Percentiles rank a stretch among this genome's conserved stretches.
These are phyloP conservation scores for Gaillardinia entomophila DNA, from an alignment of 805 yeast species.

Conservation along the genomic window DNA sequence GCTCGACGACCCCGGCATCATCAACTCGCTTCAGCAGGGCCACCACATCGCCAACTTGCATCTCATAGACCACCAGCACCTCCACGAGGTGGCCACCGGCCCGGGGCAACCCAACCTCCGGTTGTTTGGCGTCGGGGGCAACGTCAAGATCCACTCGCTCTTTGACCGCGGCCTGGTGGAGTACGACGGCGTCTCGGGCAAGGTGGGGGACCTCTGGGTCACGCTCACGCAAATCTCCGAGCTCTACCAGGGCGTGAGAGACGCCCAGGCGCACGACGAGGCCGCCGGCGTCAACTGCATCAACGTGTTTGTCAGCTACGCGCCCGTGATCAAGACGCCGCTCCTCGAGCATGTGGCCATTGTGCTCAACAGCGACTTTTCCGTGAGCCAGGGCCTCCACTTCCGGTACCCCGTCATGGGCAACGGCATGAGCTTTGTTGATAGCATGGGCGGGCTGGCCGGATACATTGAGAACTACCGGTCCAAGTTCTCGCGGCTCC, in stretches of 20 bases:
- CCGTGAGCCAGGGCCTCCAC: conserved; percentile 68
- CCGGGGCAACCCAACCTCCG: conserved; percentile 43
- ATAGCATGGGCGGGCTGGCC: conserved; percentile 31
- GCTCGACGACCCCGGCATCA: conserved; percentile 65
- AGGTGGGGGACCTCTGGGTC: conserved; percentile 64
- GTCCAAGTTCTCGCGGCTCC: conserved; percentile 54
- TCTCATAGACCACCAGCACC: conserved; percentile 54
- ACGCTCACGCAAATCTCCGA: conserved; percentile 68
- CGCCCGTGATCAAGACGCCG: conserved; percentile 68
- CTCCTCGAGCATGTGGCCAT: conserved; percentile 63
- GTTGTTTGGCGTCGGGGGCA: conserved; percentile 69
- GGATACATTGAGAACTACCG: conserved; percentile 53
- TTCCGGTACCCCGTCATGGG: conserved; percentile 65
- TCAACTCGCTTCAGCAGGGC: conserved; percentile 56
- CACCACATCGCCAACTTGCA: conserved; percentile 49
- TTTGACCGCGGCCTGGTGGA: conserved; percentile 41
- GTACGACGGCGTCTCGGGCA: conserved; percentile 15
- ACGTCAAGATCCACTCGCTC: conserved; percentile 57
- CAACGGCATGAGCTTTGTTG: conserved; percentile 63
- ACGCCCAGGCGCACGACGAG: conserved; percentile 4
- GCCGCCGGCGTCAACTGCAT: conserved; percentile 36
- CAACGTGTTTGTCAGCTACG: conserved; percentile 60
- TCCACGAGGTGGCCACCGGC: conserved; percentile 37
- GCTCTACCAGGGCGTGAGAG: conserved; percentile 25
- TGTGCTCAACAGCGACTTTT: conserved; percentile 62